Conservation (phyloP, 371 early-diverging fungal genomes). For the Haplosporangium sp. region DNA sequence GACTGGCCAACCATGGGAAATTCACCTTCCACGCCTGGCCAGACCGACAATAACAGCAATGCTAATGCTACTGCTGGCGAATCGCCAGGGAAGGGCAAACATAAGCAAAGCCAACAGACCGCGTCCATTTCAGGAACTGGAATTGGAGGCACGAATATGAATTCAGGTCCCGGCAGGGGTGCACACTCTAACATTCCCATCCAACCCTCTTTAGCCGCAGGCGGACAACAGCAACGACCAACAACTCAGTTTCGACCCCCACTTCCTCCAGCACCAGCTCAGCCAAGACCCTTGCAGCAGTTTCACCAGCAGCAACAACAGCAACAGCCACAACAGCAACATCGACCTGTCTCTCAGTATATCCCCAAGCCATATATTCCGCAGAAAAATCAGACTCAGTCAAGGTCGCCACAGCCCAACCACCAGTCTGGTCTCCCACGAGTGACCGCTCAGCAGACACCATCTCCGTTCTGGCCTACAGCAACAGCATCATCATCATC, state of each 20-base stretch:
- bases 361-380: conserved; percentile 1
- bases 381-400: conserved; percentile 1
- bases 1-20: conserved; percentile 33
- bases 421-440: not conserved
- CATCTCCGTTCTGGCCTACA: no score
- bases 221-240: conserved; percentile 12
- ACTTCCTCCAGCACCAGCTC: not conserved
- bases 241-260: not conserved
- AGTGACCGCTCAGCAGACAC: conserved; percentile 1
- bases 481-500: conserved; percentile 10
- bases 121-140: conserved; percentile 11
- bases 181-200: conserved; percentile 40
- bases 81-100: conserved; percentile 5
- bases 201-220: conserved; percentile 3
- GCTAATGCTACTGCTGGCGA: not conserved
- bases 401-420: conserved; percentile 20
- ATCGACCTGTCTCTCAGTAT: conserved; percentile 3
- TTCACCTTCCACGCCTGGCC: conserved; percentile 25
- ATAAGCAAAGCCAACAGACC: conserved; percentile 11
- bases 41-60: conserved; percentile 8
- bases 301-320: not conserved
- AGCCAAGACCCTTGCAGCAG: not conserved
- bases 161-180: conserved; percentile 21
- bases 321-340: not conserved
- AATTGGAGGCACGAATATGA: not conserved